Evolutionary conservation across 495 filamentous ascomycete genomes (phyloP).

Genomic region (Neurospora sp.): DNA sequence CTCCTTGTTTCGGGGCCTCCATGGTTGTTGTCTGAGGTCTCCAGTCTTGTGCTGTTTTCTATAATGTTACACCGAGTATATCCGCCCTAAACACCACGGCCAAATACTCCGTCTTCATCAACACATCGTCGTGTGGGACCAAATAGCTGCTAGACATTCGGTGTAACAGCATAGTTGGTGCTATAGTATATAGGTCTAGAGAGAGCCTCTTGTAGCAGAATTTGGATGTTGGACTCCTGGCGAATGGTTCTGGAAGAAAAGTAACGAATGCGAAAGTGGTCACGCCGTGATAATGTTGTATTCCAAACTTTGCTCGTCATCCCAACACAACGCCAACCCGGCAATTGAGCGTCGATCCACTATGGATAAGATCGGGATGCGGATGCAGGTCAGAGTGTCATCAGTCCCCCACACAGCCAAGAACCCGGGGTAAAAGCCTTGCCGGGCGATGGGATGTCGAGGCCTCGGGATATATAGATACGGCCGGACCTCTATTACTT

Average conservation of each 20-base stretch:
- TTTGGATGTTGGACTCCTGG: background rate
- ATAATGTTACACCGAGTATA: background rate
- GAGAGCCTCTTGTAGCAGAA: background rate
- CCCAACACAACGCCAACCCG: background rate
- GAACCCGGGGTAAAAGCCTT: slow-evolving; percentile 8
- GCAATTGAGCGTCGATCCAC: background rate
- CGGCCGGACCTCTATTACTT: background rate
- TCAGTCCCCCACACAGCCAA: background rate
- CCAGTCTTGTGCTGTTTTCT: background rate
- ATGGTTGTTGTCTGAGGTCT: background rate
- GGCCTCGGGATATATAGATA: background rate
- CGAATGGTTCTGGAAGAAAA: background rate
- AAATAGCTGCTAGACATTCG: background rate
- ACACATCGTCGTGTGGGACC: background rate
- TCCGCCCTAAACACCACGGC: background rate
- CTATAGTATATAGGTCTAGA: background rate
- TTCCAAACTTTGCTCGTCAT: background rate
- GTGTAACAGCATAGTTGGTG: background rate
- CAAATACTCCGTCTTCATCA: background rate
- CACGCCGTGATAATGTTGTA: background rate
- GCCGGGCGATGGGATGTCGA: background rate
- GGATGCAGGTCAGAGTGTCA: background rate
- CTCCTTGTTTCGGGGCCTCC: background rate
- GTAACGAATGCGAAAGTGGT: background rate
- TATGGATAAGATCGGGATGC: background rate